Evolutionary conservation across 495 filamentous ascomycete genomes (phyloP), one percentile per base, ranked within the genome.

Genomic region (Neurospora discreta): DNA sequence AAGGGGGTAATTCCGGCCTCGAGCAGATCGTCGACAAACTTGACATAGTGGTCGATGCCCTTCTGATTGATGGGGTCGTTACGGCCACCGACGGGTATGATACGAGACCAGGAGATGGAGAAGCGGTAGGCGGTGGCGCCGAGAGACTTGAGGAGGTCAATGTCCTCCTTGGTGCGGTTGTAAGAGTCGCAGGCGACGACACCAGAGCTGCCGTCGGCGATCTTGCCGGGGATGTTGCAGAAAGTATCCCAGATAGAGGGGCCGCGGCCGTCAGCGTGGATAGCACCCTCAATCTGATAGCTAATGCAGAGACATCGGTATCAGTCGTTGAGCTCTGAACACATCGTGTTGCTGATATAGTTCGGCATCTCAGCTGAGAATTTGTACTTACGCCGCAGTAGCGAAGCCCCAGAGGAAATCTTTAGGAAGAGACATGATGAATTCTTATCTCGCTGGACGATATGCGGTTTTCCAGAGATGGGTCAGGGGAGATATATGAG

Each of bases 321-420:
- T 73, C 39, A 68, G 65, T 58, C 33, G 23, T 16, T 30, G 52
- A 60, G 52, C 11, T 60, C 52, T 33, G 13, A 2, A 33, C 5
- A 60, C 18, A 33, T 16, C 26, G 7, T 5, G 13, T 67, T 74
- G 39, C 40, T 42, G 52, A 52, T n/a, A 33, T 1, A 52, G 20
- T 13, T 1, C 11, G 20, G 20, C 5, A 26, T 10, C 5, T 15
- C 44, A 52, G n/a, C 20, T 26, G 5, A 52, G 44, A 2, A 52
- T 13, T 3, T 5, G 40, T 10, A 85, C 85, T 81, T 77, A 92
- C 90, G 88, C 86, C 73, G 91, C 91, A 44, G 91, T 95, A 74
- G 92, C 91, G 80, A 92, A 95, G 70, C 91, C 92, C 92, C 92
- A 94, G 72, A 92, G 78, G 78, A 94, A 94, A 78, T 92, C 91